Conservation (phyloP, 768 basidiomycete genomes). For the Pleurotus eryngii region DNA sequence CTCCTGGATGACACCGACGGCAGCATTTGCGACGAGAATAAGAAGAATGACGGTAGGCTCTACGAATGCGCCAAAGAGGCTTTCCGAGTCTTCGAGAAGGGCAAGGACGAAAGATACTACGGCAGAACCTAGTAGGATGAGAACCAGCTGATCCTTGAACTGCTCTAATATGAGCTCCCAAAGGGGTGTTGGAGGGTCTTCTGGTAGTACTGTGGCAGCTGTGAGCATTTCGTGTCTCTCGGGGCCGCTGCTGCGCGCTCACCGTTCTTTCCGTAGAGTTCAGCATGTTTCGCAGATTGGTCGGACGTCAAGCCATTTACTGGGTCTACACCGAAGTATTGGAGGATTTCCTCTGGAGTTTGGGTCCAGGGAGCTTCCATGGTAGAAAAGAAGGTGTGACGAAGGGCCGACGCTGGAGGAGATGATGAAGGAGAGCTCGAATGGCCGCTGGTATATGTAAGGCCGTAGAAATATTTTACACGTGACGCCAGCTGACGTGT, state of each 20-base stretch:
- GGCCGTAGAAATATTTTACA: neutral
- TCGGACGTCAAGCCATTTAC: slow-evolving; percentile 59
- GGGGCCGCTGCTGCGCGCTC: slow-evolving; percentile 14
- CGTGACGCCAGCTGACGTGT: slow-evolving; percentile 6
- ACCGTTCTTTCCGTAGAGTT: slow-evolving; percentile 88
- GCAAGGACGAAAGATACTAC: slow-evolving; percentile 92
- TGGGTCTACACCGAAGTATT: slow-evolving; percentile 67
- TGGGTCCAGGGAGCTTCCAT: slow-evolving; percentile 83
- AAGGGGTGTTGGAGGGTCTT: slow-evolving; percentile 85
- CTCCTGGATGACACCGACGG: slow-evolving; percentile 96
- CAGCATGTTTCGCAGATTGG: slow-evolving; percentile 70
- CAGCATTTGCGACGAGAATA: slow-evolving; percentile 95
- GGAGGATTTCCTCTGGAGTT: slow-evolving; percentile 63
- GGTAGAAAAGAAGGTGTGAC: slow-evolving; percentile 13
- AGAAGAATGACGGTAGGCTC: slow-evolving; percentile 94
- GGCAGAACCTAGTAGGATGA: slow-evolving; percentile 93
- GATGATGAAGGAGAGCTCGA: neutral
- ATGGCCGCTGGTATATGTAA: neutral
- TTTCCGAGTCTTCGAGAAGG: slow-evolving; percentile 73
- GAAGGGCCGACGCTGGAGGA: slow-evolving; percentile 1
- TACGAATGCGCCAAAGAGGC: slow-evolving; percentile 82
- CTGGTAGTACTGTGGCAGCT: slow-evolving; percentile 71
- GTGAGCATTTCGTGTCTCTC: slow-evolving; percentile 6
- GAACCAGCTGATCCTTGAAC: slow-evolving; percentile 97
- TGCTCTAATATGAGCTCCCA: slow-evolving; percentile 97